Conservation (phyloP, 208 protist genomes). For the Leishmania arabica region DNA sequence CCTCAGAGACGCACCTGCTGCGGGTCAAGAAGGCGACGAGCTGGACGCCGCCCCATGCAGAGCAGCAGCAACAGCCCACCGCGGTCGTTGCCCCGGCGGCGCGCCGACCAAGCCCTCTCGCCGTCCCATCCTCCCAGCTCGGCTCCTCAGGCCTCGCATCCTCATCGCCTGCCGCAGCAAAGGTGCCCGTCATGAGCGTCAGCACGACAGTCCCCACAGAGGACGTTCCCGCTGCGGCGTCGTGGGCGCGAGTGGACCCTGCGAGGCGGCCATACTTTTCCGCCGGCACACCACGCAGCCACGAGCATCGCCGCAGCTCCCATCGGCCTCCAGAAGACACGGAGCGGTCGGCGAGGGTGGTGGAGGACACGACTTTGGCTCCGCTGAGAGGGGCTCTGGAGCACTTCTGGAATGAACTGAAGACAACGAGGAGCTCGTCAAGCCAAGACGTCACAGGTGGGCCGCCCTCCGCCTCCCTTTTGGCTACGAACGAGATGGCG, state of each 20-base stretch:
- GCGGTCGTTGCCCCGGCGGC: neutral
- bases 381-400: constrained; percentile 56
- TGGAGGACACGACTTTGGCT: constrained; percentile 39
- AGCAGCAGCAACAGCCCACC: neutral
- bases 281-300: neutral
- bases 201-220: constrained; percentile 1
- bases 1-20: constrained; percentile 13
- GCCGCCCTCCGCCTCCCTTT: neutral
- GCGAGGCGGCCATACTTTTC: constrained; percentile 34
- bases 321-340: neutral
- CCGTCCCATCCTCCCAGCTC: constrained; percentile 35
- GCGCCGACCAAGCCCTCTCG: constrained; percentile 28
- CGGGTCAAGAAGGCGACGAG: neutral
- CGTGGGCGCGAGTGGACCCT: constrained; percentile 31
- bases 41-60: neutral
- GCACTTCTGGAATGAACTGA: constrained; percentile 33
- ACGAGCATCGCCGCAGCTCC: neutral
- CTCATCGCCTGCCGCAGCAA: neutral
- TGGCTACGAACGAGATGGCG: neutral
- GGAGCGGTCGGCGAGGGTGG: neutral
- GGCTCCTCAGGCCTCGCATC: constrained; percentile 3
- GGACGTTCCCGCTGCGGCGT: constrained; percentile 16
- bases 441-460: neutral
- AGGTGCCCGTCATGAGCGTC: neutral
- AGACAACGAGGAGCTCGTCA: neutral